Evolutionary conservation across 2,329 filamentous ascomycete genomes (phyloP).

Genomic region (Ophiosphaerella herpotricha): DNA sequence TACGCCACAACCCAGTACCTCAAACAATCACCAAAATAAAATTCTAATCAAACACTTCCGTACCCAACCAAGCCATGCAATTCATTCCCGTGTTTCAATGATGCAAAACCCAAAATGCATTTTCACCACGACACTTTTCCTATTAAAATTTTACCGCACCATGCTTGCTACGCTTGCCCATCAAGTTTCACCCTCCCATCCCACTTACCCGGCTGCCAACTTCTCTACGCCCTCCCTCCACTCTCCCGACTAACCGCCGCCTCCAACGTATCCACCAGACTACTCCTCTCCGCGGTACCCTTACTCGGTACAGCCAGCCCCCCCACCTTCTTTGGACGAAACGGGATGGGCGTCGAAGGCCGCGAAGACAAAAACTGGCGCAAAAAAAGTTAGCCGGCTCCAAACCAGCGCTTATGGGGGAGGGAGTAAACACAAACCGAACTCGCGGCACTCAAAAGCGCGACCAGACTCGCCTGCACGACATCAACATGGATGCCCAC

Average conservation of each 20-base stretch:
- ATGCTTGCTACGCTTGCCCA: background rate
- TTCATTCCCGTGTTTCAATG: too few species aligned
- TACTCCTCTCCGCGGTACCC: conserved; percentile 8
- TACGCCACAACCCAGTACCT: too few species aligned
- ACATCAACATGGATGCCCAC: conserved; percentile 92
- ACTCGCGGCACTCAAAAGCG: conserved; percentile 81
- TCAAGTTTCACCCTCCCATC: background rate
- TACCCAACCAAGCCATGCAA: too few species aligned
- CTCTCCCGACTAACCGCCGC: conserved; percentile 24
- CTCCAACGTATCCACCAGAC: conserved; percentile 35
- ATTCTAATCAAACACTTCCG: too few species aligned
- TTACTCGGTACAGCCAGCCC: conserved; percentile 41
- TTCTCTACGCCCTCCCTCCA: conserved; percentile 23
- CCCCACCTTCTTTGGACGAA: conserved; percentile 62
- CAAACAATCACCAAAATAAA: too few species aligned
- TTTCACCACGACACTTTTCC: too few species aligned
- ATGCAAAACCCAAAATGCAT: too few species aligned
- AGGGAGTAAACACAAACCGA: conserved; percentile 69
- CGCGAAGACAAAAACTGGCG: conserved; percentile 72
- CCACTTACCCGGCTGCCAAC: conserved; percentile 25
- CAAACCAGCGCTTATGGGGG: background rate
- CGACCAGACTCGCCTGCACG: conserved; percentile 85
- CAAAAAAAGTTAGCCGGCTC: background rate
- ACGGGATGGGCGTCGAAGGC: conserved; percentile 69
- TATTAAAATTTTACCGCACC: background rate